These are phyloP conservation scores for Solanum phureja DNA, from an alignment of 257 asterid genomes.

Conservation along the genomic window DNA sequence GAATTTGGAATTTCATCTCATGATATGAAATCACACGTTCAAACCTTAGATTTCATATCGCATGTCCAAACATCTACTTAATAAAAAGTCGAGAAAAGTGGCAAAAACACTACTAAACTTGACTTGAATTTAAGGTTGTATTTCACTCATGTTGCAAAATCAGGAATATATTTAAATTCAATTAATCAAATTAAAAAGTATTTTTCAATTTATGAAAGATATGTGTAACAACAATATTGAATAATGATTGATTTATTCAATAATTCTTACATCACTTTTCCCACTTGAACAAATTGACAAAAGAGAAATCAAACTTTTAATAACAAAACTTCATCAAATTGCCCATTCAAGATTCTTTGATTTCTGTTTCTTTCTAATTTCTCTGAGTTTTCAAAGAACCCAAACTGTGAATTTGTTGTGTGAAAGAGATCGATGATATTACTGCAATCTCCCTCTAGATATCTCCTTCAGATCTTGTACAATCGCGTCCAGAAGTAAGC, in stretches of 20 bases:
- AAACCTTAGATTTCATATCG: too few species aligned
- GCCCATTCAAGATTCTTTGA: neutral
- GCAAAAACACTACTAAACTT: too few species aligned
- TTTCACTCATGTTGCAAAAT: too few species aligned
- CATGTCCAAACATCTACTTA: too few species aligned
- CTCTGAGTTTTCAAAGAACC: neutral
- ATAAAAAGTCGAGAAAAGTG: too few species aligned
- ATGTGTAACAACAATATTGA: neutral
- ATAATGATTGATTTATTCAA: neutral
- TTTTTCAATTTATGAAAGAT: neutral
- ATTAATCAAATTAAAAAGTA: too few species aligned
- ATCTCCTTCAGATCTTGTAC: conserved; percentile 84
- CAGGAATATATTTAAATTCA: too few species aligned
- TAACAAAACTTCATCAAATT: neutral
- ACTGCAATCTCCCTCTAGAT: conserved; percentile 78
- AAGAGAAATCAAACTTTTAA: neutral
- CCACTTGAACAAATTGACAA: neutral
- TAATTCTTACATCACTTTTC: neutral
- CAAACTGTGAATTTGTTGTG: neutral
- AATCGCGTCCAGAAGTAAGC: conserved; percentile 66
- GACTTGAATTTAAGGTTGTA: too few species aligned
- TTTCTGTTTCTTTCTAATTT: neutral
- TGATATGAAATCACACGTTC: too few species aligned
- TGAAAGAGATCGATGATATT: conserved; percentile 48
- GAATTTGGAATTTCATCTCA: too few species aligned